Base-by-base conservation (phyloP, 148 eudicot genomes). In the Fagopyrum tataricum region DNA sequence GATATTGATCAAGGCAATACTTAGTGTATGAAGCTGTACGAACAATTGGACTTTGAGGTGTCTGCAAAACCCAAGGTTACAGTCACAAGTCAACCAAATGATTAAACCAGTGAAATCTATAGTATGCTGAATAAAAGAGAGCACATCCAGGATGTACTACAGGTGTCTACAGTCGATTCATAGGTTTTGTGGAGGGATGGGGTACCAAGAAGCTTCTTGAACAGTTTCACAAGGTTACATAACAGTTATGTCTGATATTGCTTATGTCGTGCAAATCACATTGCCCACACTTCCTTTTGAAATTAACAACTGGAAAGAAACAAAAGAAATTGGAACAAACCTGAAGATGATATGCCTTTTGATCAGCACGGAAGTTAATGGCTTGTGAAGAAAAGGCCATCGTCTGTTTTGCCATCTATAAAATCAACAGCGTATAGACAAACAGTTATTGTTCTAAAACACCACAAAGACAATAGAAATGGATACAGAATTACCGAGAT, bases 281-380 rank as follows among this genome's bases (percentile, higher is more conserved):
- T 31, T 31, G 37, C 2, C 37, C 37, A 49, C 5, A 49, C 18
- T 49, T 49, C 18, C 10, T 49, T 49, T 17, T 49, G 55, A 18
- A 8, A 31, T 31, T 31, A 31, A 31, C 37, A 46, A 8, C 10
- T 46, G 49, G 49, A 46, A 8, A 26, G 26, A 71, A 72, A 31
- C 39, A 58, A 43, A 17, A 44, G 58, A 61, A 61, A 77, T 1
- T 52, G 76, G 48, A 71, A 66, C 80, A 72, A 56, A 94, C 98
- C 98, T 91, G 93, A 83, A 94, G 98, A 85, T 91, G 98, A 84
- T 94, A 94, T 6, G 94, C 75, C 84, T 94, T 94, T 70, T 94
- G 91, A 84, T 94, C 98, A 40, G 98, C 85, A 64, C 98, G 96
- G 71, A 79, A 76, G 70, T 84, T 76, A 59, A 91, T 67, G 53